These are phyloP conservation scores for Phytopythium montanum DNA, from an alignment of 352 stramenopile species.

Conservation along the genomic window DNA sequence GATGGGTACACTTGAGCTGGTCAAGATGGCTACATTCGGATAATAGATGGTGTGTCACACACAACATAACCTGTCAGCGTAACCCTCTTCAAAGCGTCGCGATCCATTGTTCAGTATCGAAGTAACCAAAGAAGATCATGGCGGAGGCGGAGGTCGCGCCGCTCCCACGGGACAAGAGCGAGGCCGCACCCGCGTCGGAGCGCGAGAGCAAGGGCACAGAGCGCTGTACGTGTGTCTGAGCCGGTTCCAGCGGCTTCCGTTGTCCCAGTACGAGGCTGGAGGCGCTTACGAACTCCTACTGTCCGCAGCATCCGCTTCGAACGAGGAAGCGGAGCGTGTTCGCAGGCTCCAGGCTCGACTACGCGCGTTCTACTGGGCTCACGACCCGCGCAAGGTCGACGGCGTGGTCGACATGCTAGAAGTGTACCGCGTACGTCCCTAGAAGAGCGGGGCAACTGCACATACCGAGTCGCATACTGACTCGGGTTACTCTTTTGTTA, in stretches of 20 bases:
- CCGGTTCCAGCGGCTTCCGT: neutral
- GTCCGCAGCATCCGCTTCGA: neutral
- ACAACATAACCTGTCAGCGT: no score
- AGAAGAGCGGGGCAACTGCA: neutral
- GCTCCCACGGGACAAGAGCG: neutral
- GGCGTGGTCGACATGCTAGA: constrained; percentile 55
- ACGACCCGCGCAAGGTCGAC: constrained; percentile 65
- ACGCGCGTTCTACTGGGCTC: constrained; percentile 66
- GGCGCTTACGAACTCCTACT: neutral
- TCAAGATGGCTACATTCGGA: neutral
- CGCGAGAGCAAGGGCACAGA: neutral
- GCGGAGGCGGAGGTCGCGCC: constrained; percentile 1
- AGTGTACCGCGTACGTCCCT: constrained; percentile 24
- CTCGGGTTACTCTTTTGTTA: neutral
- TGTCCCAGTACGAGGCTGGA: no score
- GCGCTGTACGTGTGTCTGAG: neutral
- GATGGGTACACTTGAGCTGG: neutral
- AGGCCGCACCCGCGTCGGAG: neutral
- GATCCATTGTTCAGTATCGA: no score
- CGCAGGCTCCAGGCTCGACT: constrained; percentile 33
- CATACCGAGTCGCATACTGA: neutral
- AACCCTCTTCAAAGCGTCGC: no score
- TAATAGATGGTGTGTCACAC: constrained; percentile 1
- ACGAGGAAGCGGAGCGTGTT: constrained; percentile 11
- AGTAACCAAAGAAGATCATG: no score